Evolutionary conservation across 345 rosid species (phyloP), one percentile per base, ranked within the genome.

Genomic region (Gynandropsis gynandra): DNA sequence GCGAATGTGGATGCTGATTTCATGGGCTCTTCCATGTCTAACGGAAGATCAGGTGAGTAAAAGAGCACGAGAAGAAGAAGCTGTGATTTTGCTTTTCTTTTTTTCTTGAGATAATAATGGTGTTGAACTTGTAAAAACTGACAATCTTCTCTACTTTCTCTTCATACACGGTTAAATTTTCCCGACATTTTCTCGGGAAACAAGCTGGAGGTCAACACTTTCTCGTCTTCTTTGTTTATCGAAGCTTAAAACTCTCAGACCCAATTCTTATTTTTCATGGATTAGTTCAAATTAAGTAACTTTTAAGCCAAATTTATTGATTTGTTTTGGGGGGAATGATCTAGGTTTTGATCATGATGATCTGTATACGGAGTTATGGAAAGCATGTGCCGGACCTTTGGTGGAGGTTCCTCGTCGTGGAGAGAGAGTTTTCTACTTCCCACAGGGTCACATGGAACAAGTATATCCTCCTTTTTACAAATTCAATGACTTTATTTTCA

Each of bases 361-460:
- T 63, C 76, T 83, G 31, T 71, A 78, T 49, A 60, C 56, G 47
- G 86, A 84, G 74, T 67, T 84, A 35, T 84, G 94, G 94, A 81
- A 81, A 74, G 81, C 83, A 33, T 84, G 86, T 64, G 89, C 94
- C 44, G 88, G 94, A 51, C 80, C 85, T 37, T 63, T 77, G 67
- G 83, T 79, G 72, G 86, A 84, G 9, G 66, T 84, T 47, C 94
- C 94, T 52, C 63, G 56, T 18, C 12, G 34, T 52, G 73, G 59
- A 19, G 88, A 81, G 37, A 73, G 80, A 65, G 88, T 84, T 55
- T 76, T 67, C 51, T 84, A 83, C 69, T 78, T 83, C 39, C 83
- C 88, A 50, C 93, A 80, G 60, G 93, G 88, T 64, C 89, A 79
- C 65, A 75, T 81, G 76, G 85, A 84, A 70, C 93, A 84, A 69